These are phyloP conservation scores for Gliomastix tumulicola DNA, from an alignment of 2,329 filamentous ascomycete genomes.

Conservation along the genomic window DNA sequence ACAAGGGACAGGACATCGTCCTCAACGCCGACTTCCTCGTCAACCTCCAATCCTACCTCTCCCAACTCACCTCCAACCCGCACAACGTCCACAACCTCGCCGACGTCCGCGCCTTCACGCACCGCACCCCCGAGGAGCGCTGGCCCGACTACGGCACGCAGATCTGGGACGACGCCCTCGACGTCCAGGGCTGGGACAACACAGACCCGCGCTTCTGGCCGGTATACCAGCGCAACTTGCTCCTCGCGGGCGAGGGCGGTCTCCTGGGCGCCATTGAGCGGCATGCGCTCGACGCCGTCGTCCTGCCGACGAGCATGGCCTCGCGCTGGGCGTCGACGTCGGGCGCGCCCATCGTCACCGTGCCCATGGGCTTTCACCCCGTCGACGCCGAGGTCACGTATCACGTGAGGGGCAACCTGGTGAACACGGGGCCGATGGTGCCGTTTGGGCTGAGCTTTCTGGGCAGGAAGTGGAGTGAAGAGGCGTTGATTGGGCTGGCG, in stretches of 20 bases:
- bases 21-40: constrained; percentile 50
- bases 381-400: constrained; percentile 37
- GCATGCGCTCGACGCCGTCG: constrained; percentile 52
- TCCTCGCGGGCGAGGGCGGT: constrained; percentile 40
- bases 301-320: constrained; percentile 47
- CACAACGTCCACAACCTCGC: constrained; percentile 42
- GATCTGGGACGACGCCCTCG: constrained; percentile 44
- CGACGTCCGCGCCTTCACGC: constrained; percentile 49
- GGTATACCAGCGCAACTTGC: constrained; percentile 38
- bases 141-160: constrained; percentile 58
- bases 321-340: constrained; percentile 44
- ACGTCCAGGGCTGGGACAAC: constrained; percentile 40
- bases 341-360: constrained; percentile 53
- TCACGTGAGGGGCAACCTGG: no score
- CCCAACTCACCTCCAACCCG: constrained; percentile 50
- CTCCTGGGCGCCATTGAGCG: constrained; percentile 51
- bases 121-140: constrained; percentile 40
- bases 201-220: constrained; percentile 52
- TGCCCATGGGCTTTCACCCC: constrained; percentile 58
- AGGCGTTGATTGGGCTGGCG: constrained; percentile 56
- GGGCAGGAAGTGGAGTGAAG: constrained; percentile 50
- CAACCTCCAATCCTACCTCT: constrained; percentile 46
- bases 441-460: constrained; percentile 54
- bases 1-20: constrained; percentile 39
- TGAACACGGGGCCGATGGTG: constrained; percentile 6